Conservation (phyloP, 371 early-diverging fungal species). For the Basidiobolus meristosporus region DNA sequence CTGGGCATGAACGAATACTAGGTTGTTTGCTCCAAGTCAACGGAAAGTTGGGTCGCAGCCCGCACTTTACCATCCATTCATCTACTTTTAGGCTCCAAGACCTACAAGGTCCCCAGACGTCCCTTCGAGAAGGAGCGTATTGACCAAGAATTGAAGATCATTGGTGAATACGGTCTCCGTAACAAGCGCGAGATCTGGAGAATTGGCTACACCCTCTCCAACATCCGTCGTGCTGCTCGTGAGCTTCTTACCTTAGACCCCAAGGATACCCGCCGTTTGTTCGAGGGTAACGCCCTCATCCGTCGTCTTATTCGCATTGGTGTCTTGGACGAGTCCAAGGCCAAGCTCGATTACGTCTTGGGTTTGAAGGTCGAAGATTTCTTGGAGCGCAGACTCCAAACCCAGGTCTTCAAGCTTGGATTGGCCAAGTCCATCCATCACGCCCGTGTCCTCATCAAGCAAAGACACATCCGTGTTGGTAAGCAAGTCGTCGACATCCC, state of each 20-base stretch:
- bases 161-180: conserved; percentile 97
- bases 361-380: conserved; percentile 97
- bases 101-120: conserved; percentile 96
- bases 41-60: too few relatives aligned
- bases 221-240: conserved; percentile 99
- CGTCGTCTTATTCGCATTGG: conserved; percentile 96
- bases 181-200: conserved; percentile 99
- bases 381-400: too few relatives aligned
- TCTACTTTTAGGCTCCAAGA: conserved; percentile 47
- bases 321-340: conserved; percentile 92
- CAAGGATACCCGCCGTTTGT: conserved; percentile 96
- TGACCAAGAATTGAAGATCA: conserved; percentile 96
- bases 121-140: too few relatives aligned
- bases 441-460: conserved; percentile 98
- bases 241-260: conserved; percentile 95
- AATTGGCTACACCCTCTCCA: conserved; percentile 89
- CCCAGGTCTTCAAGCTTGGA: conserved; percentile 97
- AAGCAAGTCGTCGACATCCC: conserved; percentile 97
- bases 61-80: too few relatives aligned
- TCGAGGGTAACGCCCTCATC: too few relatives aligned
- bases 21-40: too few relatives aligned
- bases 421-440: conserved; percentile 99
- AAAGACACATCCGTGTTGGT: too few relatives aligned
- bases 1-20: too few relatives aligned
- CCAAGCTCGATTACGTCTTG: conserved; percentile 97